Conservation (phyloP, 1,139 yeast species). For the Saccharomyces pastorianus region DNA sequence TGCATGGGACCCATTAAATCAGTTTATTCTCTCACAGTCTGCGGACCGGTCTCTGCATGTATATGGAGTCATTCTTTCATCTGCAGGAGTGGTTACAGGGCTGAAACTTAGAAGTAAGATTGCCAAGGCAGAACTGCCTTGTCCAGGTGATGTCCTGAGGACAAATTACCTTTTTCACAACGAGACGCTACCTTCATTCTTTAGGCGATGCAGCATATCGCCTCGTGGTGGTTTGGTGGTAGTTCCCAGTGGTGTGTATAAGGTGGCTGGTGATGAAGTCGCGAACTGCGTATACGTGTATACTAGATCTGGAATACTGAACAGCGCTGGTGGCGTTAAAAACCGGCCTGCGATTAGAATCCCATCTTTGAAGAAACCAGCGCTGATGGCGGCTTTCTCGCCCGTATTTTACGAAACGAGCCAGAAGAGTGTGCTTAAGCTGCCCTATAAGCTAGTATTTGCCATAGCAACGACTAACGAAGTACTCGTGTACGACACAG, state of each 20-base stretch:
- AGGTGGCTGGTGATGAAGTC: slow-evolving; percentile 25
- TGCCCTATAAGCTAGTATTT: slow-evolving; percentile 74
- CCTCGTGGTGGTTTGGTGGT: slow-evolving; percentile 81
- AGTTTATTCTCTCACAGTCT: slow-evolving; percentile 75
- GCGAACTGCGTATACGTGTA: slow-evolving; percentile 70
- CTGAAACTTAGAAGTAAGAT: slow-evolving; percentile 25
- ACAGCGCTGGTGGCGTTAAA: slow-evolving; percentile 7
- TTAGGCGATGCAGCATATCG: slow-evolving; percentile 74
- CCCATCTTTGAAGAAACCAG: slow-evolving; percentile 76
- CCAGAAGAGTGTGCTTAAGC: slow-evolving; percentile 26
- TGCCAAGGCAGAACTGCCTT: slow-evolving; percentile 27
- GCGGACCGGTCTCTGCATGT: slow-evolving; percentile 80
- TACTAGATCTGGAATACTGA: slow-evolving; percentile 52
- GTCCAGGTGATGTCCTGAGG: slow-evolving; percentile 22
- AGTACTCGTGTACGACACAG: slow-evolving; percentile 77
- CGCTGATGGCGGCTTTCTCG: slow-evolving; percentile 71
- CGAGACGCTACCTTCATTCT: slow-evolving; percentile 83
- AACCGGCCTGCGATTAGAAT: slow-evolving; percentile 63
- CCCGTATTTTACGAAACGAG: slow-evolving; percentile 50
- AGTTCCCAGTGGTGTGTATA: slow-evolving; percentile 75
- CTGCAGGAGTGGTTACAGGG: slow-evolving; percentile 5
- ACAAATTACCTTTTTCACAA: slow-evolving; percentile 57
- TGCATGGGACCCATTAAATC: slow-evolving; percentile 82
- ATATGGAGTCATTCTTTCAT: slow-evolving; percentile 32
- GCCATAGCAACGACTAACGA: slow-evolving; percentile 92